Evolutionary conservation across 2,329 filamentous ascomycete species (phyloP), one percentile per base, ranked within the genome.

Genomic region (Fonsecaea monophora): DNA sequence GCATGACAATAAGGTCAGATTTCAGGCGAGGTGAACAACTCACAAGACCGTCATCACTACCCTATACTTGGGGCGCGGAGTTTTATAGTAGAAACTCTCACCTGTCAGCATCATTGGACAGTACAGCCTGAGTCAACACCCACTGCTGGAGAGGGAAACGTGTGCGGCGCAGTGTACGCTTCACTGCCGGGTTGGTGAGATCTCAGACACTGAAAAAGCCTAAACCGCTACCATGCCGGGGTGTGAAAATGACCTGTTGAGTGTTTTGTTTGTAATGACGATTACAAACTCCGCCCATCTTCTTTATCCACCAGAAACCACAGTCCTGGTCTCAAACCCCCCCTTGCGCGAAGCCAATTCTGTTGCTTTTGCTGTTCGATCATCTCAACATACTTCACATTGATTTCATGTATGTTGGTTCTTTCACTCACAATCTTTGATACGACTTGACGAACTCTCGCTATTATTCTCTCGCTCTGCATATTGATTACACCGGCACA

Each of bases 371-470:
- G n/a, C 42, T 48, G 42, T 48, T 48, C 35, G 12, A 7, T 58
- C 55, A 40, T 40, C 54, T 58, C 35, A 25, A 40, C 34, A 32
- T 45, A 12, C n/a, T 21, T 53, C 40, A 45, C n/a, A n/a, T 45
- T 61, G 32, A 61, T 25, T 13, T 54, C 9, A 45, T 58, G 34
- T 32, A 40, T 25, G 18, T 50, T 50, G 45, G 18, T 61, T 40
- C 37, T 53, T 42, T 61, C 57, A 56, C 30, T 53, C 37, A 18
- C 63, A 48, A 9, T 55, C 55, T 35, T 63, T 60, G 64, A 30
- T 66, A 68, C 67, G 67, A 68, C 32, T 64, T 66, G 37, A 68
- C 64, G 67, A 68, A 53, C 57, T 64, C 42, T 66, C 60, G 60
- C 35, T 66, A 35, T 58, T 13, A 42, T 60, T 60, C 21, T 62